These are phyloP conservation scores for Cupressus sempervirens DNA, from an alignment of 75 land plant species.

Conservation along the genomic window DNA sequence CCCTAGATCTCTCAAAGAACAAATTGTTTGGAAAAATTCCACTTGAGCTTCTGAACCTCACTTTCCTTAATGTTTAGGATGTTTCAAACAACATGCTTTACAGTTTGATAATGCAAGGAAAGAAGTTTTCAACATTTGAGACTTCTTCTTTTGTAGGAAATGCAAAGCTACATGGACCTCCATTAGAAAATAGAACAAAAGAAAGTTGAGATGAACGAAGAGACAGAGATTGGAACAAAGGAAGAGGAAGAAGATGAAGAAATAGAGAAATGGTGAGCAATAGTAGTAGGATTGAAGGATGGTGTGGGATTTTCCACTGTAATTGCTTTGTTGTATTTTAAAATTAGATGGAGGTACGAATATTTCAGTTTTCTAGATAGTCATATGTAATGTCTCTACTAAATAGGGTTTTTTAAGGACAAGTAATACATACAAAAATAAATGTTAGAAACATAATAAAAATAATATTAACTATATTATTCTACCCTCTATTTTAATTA, in stretches of 20 bases:
- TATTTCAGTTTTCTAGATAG: not conserved
- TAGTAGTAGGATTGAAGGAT: not conserved
- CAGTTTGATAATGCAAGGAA: not conserved
- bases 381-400: no score
- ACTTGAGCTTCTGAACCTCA: slow-evolving; percentile 14
- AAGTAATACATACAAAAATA: no score
- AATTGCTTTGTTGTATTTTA: not conserved
- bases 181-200: not conserved
- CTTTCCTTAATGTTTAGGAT: slow-evolving; percentile 17
- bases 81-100: slow-evolving; percentile 14
- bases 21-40: slow-evolving; percentile 20
- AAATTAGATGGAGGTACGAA: not conserved
- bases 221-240: not conserved
- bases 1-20: slow-evolving; percentile 19
- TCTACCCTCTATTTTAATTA: no score
- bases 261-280: not conserved
- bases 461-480: no score
- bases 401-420: no score
- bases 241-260: not conserved
- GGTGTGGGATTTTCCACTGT: not conserved
- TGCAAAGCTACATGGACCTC: slow-evolving; percentile 4
- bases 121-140: slow-evolving; percentile 15
- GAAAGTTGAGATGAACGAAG: no score
- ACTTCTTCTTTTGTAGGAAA: slow-evolving; percentile 14
- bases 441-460: no score